A percentile compares a stretch with the other conserved stretches of the same genome.
These are phyloP conservation scores for Panaeolus papilionaceus DNA, from an alignment of 768 basidiomycete genomes.

Conservation along the genomic window DNA sequence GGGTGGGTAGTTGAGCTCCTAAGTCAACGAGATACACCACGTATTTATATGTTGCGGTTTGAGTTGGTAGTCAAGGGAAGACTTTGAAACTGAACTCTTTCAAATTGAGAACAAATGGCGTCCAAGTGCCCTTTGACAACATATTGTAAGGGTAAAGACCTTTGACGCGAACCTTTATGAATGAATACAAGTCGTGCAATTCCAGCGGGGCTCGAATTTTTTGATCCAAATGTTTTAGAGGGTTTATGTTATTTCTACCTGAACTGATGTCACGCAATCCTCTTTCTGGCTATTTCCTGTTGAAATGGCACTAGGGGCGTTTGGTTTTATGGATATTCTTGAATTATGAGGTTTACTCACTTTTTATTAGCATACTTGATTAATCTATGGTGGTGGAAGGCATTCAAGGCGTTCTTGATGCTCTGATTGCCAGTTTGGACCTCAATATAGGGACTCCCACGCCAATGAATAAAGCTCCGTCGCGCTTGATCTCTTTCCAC, in stretches of 20 bases:
- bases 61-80: neutral
- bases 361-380: neutral
- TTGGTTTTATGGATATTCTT: neutral
- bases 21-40: neutral
- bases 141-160: neutral
- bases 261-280: no score
- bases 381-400: no score
- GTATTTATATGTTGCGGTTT: neutral
- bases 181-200: neutral
- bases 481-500: neutral
- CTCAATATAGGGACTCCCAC: neutral
- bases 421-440: neutral
- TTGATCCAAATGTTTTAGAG: neutral
- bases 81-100: neutral
- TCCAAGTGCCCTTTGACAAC: neutral
- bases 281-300: neutral
- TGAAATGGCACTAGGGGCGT: neutral
- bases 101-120: neutral
- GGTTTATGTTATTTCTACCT: no score
- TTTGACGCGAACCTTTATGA: neutral
- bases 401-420: neutral
- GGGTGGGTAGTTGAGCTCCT: neutral
- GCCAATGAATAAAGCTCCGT: neutral
- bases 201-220: conserved; percentile 1
- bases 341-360: neutral